Evolutionary conservation across 495 filamentous ascomycete genomes (phyloP), one percentile per base, ranked within the genome.

Genomic region (Penicillium arizonense): DNA sequence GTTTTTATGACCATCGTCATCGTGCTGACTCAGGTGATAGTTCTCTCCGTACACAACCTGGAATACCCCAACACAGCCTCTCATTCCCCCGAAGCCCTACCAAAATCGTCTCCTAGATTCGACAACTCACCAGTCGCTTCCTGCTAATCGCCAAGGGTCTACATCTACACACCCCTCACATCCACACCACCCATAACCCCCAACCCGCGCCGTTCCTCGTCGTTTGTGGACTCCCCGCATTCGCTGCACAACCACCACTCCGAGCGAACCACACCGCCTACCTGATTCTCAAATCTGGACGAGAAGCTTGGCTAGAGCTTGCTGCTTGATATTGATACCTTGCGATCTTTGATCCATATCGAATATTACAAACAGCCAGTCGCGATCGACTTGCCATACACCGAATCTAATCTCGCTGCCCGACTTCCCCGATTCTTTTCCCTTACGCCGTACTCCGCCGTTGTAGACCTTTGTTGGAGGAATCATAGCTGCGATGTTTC

Each of bases 401-500:
- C 56, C 28, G 33, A 56, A 30, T 45, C 8, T 5, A 9, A 8
- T 26, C 24, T 30, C 28, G 51, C 52, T 59, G 48, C 53, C 53
- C 45, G 47, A 65, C 42, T 44, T 20, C 44, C 55, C 47, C 32
- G 28, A 39, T 20, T 20, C 42, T 18, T 18, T 54, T 37, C 39
- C 46, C 30, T 18, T 23, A 26, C 21, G 20, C 32, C 28, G 28
- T 24, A 24, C 32, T 21, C 26, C 8, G 37, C 39, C 42, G 48
- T 39, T 26, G 37, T 30, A 38, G 28, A 43, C 28, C 40, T 34
- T 49, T 37, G 18, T 38, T 53, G 39, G 41, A 52, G 47, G 35
- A 18, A 32, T 50, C 28, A 49, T 33, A 53, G 12, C 50, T 38
- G 59, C 46, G 30, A 91, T 92, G 88, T 92, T 92, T 74, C 85